These are phyloP conservation scores for Pistacia integerrima DNA, from an alignment of 345 rosid species.

Conservation along the genomic window DNA sequence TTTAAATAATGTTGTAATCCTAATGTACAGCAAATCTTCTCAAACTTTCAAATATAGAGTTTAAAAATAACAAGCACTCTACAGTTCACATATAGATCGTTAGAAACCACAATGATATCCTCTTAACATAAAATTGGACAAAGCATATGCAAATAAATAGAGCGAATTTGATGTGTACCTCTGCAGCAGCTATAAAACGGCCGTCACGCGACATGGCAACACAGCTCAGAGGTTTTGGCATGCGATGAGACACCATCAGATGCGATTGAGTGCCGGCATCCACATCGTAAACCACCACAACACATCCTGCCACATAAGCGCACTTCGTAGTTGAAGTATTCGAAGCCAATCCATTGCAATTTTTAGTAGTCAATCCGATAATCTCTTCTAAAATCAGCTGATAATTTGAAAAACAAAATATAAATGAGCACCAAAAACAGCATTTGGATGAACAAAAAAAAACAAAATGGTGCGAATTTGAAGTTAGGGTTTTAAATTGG, in stretches of 20 bases:
- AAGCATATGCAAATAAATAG: not conserved
- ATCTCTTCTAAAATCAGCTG: conserved; percentile 68
- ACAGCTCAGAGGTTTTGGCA: conserved; percentile 65
- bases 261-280: conserved; percentile 59
- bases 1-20: no score
- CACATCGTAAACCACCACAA: conserved; percentile 62
- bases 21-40: no score
- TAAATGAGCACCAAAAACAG: not conserved
- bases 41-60: no score
- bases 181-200: conserved; percentile 74
- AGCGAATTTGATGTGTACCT: conserved; percentile 36
- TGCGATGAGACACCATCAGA: conserved; percentile 60
- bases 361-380: conserved; percentile 67
- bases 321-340: conserved; percentile 41
- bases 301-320: conserved; percentile 80
- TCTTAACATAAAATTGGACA: not conserved
- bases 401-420: not conserved
- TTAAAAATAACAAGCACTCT: no score
- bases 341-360: conserved; percentile 68
- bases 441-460: not conserved
- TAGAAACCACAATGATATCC: no score
- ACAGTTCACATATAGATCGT: no score
- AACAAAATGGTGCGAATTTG: not conserved
- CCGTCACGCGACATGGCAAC: conserved; percentile 67
- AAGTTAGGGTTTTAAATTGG: not conserved